Percentiles rank a stretch among this genome's conserved stretches.
These are phyloP conservation scores for Sporobolomyces phaffii DNA, from an alignment of 768 basidiomycete genomes.

Conservation along the genomic window DNA sequence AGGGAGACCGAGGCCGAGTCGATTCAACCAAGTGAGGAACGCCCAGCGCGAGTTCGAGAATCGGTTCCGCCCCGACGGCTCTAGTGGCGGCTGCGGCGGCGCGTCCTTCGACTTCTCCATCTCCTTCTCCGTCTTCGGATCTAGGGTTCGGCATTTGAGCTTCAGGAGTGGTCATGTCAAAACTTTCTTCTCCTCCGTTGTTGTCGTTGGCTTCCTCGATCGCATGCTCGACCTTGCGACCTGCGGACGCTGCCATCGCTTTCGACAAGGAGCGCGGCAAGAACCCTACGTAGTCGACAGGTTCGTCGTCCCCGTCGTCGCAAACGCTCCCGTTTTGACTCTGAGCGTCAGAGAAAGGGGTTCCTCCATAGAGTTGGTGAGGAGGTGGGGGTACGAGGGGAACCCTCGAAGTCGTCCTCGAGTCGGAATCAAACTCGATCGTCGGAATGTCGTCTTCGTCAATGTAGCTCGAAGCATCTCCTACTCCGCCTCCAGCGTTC, in stretches of 20 bases:
- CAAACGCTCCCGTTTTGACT: background rate
- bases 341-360: background rate
- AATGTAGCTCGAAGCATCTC: background rate
- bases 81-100: too few relatives aligned
- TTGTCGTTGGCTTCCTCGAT: too few relatives aligned
- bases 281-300: conserved; percentile 24
- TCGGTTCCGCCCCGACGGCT: too few relatives aligned
- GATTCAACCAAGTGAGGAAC: too few relatives aligned
- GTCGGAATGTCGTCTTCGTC: conserved; percentile 27
- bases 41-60: background rate
- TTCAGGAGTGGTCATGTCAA: background rate
- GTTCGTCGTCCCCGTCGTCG: background rate
- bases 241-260: background rate
- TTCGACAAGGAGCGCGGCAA: conserved; percentile 17
- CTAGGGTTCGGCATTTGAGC: too few relatives aligned
- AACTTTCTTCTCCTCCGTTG: background rate
- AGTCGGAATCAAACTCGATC: conserved; percentile 17
- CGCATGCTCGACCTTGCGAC: too few relatives aligned
- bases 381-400: background rate
- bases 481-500: background rate
- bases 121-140: too few relatives aligned
- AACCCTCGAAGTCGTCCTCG: background rate
- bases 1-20: background rate
- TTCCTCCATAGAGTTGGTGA: background rate
- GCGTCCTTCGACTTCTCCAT: too few relatives aligned